These are phyloP conservation scores for Alternaria sp. DNA, from an alignment of 2,329 filamentous ascomycete genomes.

Conservation along the genomic window DNA sequence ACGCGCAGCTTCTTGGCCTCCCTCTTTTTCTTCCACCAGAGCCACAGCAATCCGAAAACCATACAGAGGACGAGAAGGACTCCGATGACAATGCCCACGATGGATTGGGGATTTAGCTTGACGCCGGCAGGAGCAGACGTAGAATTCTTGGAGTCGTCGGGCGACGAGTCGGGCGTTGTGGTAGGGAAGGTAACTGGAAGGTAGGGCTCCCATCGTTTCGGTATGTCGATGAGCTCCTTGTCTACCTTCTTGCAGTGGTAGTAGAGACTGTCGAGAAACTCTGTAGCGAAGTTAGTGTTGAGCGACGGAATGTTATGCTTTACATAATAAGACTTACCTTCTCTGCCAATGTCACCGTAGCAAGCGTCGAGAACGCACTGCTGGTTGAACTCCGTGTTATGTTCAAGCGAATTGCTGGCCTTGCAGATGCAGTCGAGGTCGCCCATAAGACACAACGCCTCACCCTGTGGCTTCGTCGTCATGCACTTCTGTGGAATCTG, in stretches of 20 bases:
- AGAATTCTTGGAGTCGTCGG: neutral
- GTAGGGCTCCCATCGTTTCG: slow-evolving; percentile 18
- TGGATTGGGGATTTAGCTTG: neutral
- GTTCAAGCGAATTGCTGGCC: slow-evolving; percentile 13
- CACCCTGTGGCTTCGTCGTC: neutral
- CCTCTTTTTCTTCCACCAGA: slow-evolving; percentile 9
- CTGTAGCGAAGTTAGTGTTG: neutral
- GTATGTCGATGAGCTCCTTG: slow-evolving; percentile 11
- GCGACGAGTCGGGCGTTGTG: neutral
- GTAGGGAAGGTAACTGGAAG: slow-evolving; percentile 1
- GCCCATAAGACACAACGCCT: slow-evolving; percentile 3
- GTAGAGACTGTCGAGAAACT: slow-evolving; percentile 15
- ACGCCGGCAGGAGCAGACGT: neutral
- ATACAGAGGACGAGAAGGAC: neutral
- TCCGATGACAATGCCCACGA: neutral
- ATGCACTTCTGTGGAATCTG: slow-evolving; percentile 21
- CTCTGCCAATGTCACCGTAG: slow-evolving; percentile 8
- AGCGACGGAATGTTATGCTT: neutral
- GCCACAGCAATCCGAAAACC: neutral
- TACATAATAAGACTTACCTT: neutral
- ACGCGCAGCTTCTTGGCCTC: slow-evolving; percentile 8
- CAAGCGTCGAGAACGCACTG: slow-evolving; percentile 21
- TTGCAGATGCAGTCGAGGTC: slow-evolving; percentile 26
- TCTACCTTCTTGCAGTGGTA: slow-evolving; percentile 11
- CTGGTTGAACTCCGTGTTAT: slow-evolving; percentile 18